Evolutionary conservation across 306 rosid species (phyloP).

Genomic region (Albizia julibrissin): DNA sequence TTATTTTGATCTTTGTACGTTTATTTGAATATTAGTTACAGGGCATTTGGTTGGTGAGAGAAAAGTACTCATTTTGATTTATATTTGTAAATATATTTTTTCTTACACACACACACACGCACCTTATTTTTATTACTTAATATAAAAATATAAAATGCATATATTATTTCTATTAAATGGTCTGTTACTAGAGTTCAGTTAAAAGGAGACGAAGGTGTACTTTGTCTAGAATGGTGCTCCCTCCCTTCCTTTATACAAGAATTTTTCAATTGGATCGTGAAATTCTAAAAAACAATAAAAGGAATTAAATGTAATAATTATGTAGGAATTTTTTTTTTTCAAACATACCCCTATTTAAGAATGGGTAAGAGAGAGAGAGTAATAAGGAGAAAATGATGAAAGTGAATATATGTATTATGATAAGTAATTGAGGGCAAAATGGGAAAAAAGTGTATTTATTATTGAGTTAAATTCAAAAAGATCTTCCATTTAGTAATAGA

Average conservation of each 20-base stretch:
- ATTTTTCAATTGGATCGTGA: rapidly evolving
- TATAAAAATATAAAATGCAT: not conserved
- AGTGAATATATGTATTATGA: no score
- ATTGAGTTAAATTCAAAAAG: no score
- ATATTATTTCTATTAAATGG: not conserved
- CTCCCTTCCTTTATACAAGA: no score
- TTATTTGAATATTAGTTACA: not conserved
- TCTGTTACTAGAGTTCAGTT: not conserved
- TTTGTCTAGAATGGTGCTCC: not conserved
- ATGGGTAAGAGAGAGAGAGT: no score
- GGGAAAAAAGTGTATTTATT: no score
- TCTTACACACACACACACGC: not conserved
- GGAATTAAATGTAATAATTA: no score
- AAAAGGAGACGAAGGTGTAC: not conserved
- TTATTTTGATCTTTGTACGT: not conserved
- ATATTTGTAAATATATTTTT: not conserved
- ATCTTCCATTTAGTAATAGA: no score
- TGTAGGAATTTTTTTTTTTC: no score
- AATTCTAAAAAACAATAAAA: no score
- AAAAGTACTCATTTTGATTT: not conserved
- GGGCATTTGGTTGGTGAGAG: not conserved
- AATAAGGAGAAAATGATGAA: no score
- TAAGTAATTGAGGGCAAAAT: no score
- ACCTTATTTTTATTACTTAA: not conserved
- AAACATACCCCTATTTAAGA: no score